Evolutionary conservation across 495 filamentous ascomycete genomes (phyloP).

Genomic region (Daldinia childiae): DNA sequence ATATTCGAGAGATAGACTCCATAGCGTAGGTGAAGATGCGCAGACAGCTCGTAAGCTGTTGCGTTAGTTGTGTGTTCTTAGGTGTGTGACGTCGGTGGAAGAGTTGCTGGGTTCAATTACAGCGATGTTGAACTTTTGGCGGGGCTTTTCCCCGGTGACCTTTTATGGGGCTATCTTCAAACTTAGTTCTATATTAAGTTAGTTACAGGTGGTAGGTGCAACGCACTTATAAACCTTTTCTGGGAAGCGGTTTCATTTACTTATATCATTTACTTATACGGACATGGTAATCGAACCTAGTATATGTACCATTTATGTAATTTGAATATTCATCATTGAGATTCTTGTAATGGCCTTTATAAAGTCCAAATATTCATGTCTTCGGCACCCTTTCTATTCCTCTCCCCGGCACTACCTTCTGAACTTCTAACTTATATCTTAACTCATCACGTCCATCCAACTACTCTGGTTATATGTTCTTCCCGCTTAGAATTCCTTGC

Average conservation of each 20-base stretch:
- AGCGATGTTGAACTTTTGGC: conserved; percentile 14
- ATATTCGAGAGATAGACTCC: conserved; percentile 97
- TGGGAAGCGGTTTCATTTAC: background rate
- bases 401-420: conserved; percentile 61
- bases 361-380: conserved; percentile 30
- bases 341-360: conserved; percentile 12
- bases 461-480: conserved; percentile 76
- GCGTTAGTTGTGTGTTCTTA: conserved; percentile 29
- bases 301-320: background rate
- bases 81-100: conserved; percentile 51
- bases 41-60: conserved; percentile 43
- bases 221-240: background rate
- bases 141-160: conserved; percentile 15
- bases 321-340: background rate
- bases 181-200: background rate
- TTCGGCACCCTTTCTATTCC: conserved; percentile 52
- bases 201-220: background rate
- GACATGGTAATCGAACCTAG: background rate
- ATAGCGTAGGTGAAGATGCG: conserved; percentile 51
- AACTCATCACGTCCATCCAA: conserved; percentile 60
- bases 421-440: conserved; percentile 74
- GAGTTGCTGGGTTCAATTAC: conserved; percentile 10
- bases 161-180: conserved; percentile 18
- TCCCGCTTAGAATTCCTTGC: conserved; percentile 70
- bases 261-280: background rate